A percentile compares a stretch with the other conserved stretches of the same genome.
These are phyloP conservation scores for Fraxinus floribunda DNA, from an alignment of 305 asterid species.

Conservation along the genomic window DNA sequence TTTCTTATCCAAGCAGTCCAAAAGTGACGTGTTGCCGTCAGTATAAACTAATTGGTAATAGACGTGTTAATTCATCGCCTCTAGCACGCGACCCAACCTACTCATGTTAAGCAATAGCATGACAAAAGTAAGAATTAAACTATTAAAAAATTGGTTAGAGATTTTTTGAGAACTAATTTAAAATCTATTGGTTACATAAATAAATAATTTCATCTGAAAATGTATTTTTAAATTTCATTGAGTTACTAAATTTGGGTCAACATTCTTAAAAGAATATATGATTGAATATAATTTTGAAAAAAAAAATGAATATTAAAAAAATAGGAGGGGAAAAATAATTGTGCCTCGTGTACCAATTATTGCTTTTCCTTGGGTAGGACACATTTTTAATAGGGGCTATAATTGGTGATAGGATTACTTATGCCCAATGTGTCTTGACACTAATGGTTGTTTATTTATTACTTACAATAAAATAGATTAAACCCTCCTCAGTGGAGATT, in stretches of 20 bases:
- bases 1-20: not conserved
- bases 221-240: too few relatives aligned
- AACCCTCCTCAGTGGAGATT: too few relatives aligned
- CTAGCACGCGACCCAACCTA: not conserved
- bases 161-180: not conserved
- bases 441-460: too few relatives aligned
- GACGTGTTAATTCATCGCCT: not conserved
- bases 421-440: not conserved
- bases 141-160: too few relatives aligned
- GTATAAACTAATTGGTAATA: not conserved
- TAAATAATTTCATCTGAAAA: too few relatives aligned
- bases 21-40: not conserved
- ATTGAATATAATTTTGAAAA: too few relatives aligned
- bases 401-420: not conserved
- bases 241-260: too few relatives aligned
- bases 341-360: not conserved
- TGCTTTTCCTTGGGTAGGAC: not conserved
- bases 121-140: not conserved
- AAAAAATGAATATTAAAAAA: too few relatives aligned
- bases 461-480: too few relatives aligned
- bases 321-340: not conserved
- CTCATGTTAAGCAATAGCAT: not conserved
- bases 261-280: too few relatives aligned
- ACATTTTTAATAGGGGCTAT: not conserved
- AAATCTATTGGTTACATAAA: not conserved